phyloP scores from a whole-genome alignment of 1,284 basidiomycete genomes.

The Mycosarcoma mackinlayi region DNA sequence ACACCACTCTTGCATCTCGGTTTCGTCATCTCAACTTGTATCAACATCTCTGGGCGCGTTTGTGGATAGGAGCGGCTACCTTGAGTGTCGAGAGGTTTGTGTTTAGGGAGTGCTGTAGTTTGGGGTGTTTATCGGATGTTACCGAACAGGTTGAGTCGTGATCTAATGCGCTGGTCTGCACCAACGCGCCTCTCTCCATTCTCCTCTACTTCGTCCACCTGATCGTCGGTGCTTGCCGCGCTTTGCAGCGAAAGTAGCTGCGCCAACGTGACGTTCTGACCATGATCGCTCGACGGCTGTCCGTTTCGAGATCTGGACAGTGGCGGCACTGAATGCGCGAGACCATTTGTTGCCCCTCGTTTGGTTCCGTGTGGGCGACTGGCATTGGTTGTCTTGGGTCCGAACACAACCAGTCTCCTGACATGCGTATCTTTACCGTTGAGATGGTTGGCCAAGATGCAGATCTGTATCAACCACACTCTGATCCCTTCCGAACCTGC shows the following conservation, averaged over 20 bases:
- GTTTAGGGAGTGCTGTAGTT: not conserved
- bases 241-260: slow-evolving; percentile 26
- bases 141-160: slow-evolving; percentile 34
- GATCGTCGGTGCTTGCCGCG: not conserved
- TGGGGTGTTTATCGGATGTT: slow-evolving; percentile 22
- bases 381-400: slow-evolving; percentile 71
- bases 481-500: slow-evolving; percentile 39
- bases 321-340: not conserved
- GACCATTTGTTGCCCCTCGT: not conserved
- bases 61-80: no score
- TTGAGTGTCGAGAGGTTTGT: no score
- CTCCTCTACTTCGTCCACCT: slow-evolving; percentile 5
- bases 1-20: no score
- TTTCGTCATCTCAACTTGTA: slow-evolving; percentile 3
- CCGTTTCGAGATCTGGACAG: slow-evolving; percentile 5
- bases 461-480: slow-evolving; percentile 86
- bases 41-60: not conserved
- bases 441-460: slow-evolving; percentile 92
- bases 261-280: slow-evolving; percentile 27
- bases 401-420: slow-evolving; percentile 85
- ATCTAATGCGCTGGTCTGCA: slow-evolving; percentile 6
- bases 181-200: slow-evolving; percentile 5
- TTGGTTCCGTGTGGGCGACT: not conserved
- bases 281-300: not conserved
- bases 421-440: slow-evolving; percentile 99